A percentile compares a stretch with the other conserved stretches of the same genome.
phyloP scores from a whole-genome alignment of 2,329 filamentous ascomycete genomes.

The Claviceps monticola region DNA sequence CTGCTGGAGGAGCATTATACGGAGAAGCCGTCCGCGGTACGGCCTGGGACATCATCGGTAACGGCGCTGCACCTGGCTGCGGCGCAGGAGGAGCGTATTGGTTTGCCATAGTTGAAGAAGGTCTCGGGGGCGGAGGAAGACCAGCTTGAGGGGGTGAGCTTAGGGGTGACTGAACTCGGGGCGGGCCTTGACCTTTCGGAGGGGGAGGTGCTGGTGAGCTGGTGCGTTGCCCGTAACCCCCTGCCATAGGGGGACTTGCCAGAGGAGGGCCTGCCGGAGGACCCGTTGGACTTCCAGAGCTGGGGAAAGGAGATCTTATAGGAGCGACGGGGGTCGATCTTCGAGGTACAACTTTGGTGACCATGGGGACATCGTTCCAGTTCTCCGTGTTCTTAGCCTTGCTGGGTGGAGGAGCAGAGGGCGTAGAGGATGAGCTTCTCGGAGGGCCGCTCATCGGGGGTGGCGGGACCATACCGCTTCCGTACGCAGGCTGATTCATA shows the following conservation, averaged over 20 bases:
- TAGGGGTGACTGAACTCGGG: conserved; percentile 60
- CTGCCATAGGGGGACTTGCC: conserved; percentile 27
- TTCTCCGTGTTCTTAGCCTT: conserved; percentile 58
- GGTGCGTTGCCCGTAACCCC: conserved; percentile 46
- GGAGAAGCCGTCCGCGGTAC: conserved; percentile 68
- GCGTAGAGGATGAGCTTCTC: conserved; percentile 41
- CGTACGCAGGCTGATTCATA: conserved; percentile 25
- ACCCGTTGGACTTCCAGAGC: conserved; percentile 41
- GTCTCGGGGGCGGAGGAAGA: conserved; percentile 44
- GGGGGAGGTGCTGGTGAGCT: conserved; percentile 73
- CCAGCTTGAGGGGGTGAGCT: conserved; percentile 31
- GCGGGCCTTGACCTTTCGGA: conserved; percentile 53
- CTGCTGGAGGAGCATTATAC: conserved; percentile 67
- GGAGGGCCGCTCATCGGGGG: conserved; percentile 24
- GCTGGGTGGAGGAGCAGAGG: conserved; percentile 56
- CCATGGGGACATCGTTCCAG: conserved; percentile 93
- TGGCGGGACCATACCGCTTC: conserved; percentile 14
- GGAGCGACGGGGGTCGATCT: conserved; percentile 60
- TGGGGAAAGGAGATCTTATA: conserved; percentile 63
- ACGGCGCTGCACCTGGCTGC: conserved; percentile 50
- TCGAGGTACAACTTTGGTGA: conserved; percentile 60
- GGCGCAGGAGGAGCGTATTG: conserved; percentile 37
- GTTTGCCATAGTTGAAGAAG: conserved; percentile 50
- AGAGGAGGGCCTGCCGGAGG: conserved; percentile 2
- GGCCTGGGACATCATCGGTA: conserved; percentile 37